Percentiles rank a stretch among this genome's conserved stretches.
Conservation (phyloP, 2,329 filamentous ascomycete genomes). For the Botrytis deweyae region DNA sequence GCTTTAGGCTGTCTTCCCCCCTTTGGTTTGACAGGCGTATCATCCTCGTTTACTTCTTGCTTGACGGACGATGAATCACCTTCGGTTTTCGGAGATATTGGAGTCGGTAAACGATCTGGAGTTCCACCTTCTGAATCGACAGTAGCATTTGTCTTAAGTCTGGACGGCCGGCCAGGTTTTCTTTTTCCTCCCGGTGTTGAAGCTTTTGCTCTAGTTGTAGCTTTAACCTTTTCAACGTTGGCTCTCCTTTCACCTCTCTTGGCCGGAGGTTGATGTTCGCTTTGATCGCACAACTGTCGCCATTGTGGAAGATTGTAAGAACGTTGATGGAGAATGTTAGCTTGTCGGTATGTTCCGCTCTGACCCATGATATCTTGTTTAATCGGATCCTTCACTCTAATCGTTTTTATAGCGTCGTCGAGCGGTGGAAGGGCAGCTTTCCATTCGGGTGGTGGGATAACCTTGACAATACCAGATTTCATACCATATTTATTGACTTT, state of each 20-base stretch:
- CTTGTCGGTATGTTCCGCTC: conserved; percentile 92
- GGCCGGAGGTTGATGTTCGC: conserved; percentile 92
- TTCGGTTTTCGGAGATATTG: conserved; percentile 49
- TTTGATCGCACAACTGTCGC: conserved; percentile 89
- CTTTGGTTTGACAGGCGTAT: conserved; percentile 43
- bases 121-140: conserved; percentile 44
- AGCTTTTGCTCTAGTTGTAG: conserved; percentile 38
- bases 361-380: conserved; percentile 97
- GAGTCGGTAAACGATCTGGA: conserved; percentile 50
- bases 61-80: conserved; percentile 40
- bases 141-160: conserved; percentile 31
- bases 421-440: conserved; percentile 74
- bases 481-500: conserved; percentile 92
- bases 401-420: conserved; percentile 83
- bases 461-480: conserved; percentile 95
- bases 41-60: conserved; percentile 45
- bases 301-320: conserved; percentile 97
- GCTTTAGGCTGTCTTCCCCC: conserved; percentile 52
- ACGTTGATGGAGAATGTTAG: conserved; percentile 93
- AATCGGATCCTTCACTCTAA: conserved; percentile 94
- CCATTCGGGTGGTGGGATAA: conserved; percentile 93
- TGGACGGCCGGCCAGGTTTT: conserved; percentile 29
- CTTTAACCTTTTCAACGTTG: conserved; percentile 37
- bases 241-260: conserved; percentile 78
- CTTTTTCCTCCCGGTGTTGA: conserved; percentile 28